Conservation (phyloP, 2,329 filamentous ascomycete species). For the Colletotrichum sansevieriae region DNA sequence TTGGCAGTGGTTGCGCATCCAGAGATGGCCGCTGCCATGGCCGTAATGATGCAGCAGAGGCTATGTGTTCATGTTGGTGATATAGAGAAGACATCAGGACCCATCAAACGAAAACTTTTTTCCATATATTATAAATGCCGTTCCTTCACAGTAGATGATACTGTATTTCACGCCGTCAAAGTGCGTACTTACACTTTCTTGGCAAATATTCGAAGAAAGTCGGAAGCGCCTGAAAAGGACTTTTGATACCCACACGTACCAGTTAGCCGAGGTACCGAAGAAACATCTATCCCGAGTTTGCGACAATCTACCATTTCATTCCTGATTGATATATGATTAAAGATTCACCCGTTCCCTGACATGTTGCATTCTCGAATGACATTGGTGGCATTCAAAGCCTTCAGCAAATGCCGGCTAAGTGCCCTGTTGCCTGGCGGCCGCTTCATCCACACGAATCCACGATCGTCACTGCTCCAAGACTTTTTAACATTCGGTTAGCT, state of each 20-base stretch:
- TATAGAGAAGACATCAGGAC: neutral
- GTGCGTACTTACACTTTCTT: too few species aligned
- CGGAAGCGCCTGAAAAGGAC: too few species aligned
- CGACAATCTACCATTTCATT: too few species aligned
- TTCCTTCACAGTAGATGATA: neutral
- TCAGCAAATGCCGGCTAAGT: neutral
- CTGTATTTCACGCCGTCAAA: too few species aligned
- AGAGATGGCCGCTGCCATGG: slow-evolving; percentile 19
- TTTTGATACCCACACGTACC: too few species aligned
- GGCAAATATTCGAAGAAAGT: too few species aligned
- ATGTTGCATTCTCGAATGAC: neutral
- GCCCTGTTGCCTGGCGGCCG: neutral
- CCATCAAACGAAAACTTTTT: neutral
- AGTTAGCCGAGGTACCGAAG: too few species aligned
- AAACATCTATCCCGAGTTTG: too few species aligned
- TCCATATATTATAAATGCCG: neutral
- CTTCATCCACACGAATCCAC: neutral
- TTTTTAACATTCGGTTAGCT: slow-evolving; percentile 1
- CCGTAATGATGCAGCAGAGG: slow-evolving; percentile 8
- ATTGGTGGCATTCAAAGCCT: neutral
- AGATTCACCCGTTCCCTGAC: too few species aligned
- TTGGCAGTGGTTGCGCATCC: slow-evolving; percentile 9
- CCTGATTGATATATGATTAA: too few species aligned
- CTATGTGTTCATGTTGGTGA: slow-evolving; percentile 24
- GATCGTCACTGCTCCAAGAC: slow-evolving; percentile 7